A percentile compares a stretch with the other conserved stretches of the same genome.
Evolutionary conservation across 2,329 filamentous ascomycete species (phyloP).

Genomic region (Penicillium verrucosum): DNA sequence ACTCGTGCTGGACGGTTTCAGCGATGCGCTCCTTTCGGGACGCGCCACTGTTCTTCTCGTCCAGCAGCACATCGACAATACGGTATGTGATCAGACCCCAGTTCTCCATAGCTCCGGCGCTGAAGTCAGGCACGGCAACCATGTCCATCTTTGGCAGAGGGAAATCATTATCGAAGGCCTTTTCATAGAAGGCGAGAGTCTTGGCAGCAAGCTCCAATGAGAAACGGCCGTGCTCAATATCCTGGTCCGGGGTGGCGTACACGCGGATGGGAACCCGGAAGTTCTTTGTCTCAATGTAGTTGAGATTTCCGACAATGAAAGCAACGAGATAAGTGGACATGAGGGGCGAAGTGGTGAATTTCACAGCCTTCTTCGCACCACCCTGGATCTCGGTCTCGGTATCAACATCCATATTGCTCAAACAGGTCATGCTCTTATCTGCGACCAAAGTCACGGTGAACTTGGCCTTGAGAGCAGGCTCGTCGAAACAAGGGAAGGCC

Average conservation of each 20-base stretch:
- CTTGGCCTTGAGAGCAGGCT: constrained; percentile 87
- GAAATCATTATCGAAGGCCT: constrained; percentile 84
- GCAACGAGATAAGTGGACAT: constrained; percentile 97
- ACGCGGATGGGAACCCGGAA: constrained; percentile 91
- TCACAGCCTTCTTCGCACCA: constrained; percentile 75
- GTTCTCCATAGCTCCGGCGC: constrained; percentile 96
- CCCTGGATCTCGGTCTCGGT: constrained; percentile 70
- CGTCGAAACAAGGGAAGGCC: constrained; percentile 95
- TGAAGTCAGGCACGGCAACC: constrained; percentile 94
- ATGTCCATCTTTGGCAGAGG: constrained; percentile 94
- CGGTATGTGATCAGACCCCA: constrained; percentile 96
- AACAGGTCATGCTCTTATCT: constrained; percentile 82
- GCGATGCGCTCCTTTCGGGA: constrained; percentile 89
- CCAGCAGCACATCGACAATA: constrained; percentile 83
- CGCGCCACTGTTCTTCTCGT: constrained; percentile 87
- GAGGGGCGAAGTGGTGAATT: constrained; percentile 83
- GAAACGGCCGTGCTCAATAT: constrained; percentile 89
- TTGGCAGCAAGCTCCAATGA: constrained; percentile 84
- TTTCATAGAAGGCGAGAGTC: constrained; percentile 91
- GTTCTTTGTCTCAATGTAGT: constrained; percentile 85
- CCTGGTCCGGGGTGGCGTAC: constrained; percentile 85
- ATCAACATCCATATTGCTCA: constrained; percentile 95
- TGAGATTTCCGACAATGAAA: constrained; percentile 90
- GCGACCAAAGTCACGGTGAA: constrained; percentile 90
- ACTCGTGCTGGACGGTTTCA: constrained; percentile 92